phyloP scores from a whole-genome alignment of 805 yeast species.

The Metschnikowia bowlesiae region DNA sequence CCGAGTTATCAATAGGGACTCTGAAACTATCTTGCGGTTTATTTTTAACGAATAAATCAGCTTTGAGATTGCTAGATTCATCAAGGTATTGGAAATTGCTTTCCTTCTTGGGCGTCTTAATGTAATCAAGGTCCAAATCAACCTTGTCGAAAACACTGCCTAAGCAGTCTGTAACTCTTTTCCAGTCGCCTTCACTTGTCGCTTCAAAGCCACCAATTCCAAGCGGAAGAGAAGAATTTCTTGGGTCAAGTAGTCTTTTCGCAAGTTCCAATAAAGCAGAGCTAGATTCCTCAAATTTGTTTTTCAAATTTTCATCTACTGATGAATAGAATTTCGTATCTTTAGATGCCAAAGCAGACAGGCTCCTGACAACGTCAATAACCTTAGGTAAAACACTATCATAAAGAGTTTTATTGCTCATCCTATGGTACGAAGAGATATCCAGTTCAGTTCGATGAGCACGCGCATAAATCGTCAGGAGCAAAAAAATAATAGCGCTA shows the following conservation, averaged over 20 bases:
- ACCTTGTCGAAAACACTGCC: constrained; percentile 74
- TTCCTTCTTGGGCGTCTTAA: constrained; percentile 18
- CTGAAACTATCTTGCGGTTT: constrained; percentile 72
- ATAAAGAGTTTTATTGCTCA: not conserved
- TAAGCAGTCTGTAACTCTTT: constrained; percentile 52
- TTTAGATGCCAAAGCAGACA: constrained; percentile 67
- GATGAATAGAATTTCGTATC: constrained; percentile 76
- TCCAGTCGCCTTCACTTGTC: constrained; percentile 50
- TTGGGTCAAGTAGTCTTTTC: constrained; percentile 40
- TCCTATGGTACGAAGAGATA: not conserved
- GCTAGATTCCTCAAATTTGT: constrained; percentile 38
- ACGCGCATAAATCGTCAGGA: not conserved
- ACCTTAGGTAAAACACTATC: constrained; percentile 38
- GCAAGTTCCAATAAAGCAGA: constrained; percentile 42
- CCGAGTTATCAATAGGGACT: constrained; percentile 61
- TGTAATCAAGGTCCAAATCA: constrained; percentile 62
- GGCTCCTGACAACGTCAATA: constrained; percentile 57
- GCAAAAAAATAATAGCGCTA: constrained; percentile 3
- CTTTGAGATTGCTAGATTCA: constrained; percentile 5
- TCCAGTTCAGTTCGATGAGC: constrained; percentile 1
- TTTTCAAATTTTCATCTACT: constrained; percentile 46
- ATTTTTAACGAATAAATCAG: constrained; percentile 5
- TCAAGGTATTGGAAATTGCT: constrained; percentile 11
- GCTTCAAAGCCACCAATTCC: constrained; percentile 42
- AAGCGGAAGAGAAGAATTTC: constrained; percentile 22